Percentiles rank a stretch among this genome's conserved stretches.
phyloP scores from a whole-genome alignment of 1,284 basidiomycete species.

The Phylloporus sp. region DNA sequence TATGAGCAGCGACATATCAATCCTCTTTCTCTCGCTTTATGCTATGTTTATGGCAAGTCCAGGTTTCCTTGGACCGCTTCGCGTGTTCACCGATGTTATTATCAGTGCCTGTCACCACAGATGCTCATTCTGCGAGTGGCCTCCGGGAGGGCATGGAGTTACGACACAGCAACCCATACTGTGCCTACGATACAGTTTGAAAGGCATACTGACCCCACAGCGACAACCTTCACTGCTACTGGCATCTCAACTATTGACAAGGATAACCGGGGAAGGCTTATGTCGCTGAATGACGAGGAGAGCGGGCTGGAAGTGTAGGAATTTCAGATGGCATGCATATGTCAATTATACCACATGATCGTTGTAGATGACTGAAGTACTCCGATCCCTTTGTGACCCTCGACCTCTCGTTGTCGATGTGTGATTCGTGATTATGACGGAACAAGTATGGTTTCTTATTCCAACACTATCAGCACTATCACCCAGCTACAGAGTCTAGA shows the following conservation, averaged over 20 bases:
- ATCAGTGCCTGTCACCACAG: conserved; percentile 25
- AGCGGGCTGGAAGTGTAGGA: neutral
- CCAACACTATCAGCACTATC: neutral
- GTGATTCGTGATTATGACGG: neutral
- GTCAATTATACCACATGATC: neutral
- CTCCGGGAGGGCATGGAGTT: conserved; percentile 16
- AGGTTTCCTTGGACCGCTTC: neutral
- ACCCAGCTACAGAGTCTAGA: too few species aligned
- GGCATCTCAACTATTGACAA: neutral
- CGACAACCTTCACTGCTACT: neutral
- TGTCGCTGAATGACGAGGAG: conserved; percentile 1
- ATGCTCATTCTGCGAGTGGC: conserved; percentile 27
- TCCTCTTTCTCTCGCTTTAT: conserved; percentile 25
- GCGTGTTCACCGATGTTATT: neutral
- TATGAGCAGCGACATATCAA: conserved; percentile 12
- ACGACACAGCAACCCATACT: neutral
- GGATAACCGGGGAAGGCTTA: neutral
- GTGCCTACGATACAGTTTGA: neutral
- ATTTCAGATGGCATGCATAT: neutral
- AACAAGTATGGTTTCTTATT: neutral
- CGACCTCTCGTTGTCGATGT: neutral
- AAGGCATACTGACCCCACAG: neutral
- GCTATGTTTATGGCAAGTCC: conserved; percentile 24
- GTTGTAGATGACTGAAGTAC: neutral
- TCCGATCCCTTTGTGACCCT: neutral